Base-by-base conservation (phyloP, 371 early-diverging fungal species). In the Sporodiniella umbellata region DNA sequence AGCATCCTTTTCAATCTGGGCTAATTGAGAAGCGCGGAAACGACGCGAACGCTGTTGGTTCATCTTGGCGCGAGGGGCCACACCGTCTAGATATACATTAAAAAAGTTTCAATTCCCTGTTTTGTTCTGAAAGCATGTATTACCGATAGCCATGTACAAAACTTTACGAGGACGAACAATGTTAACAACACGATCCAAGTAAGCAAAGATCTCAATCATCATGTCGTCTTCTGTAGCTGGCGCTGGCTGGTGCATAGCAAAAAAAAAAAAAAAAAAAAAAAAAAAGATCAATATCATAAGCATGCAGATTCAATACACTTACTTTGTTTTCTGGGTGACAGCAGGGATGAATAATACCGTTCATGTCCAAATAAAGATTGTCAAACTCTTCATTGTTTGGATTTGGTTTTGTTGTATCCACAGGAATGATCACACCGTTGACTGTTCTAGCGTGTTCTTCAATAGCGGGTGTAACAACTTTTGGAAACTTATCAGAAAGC, bases 51-150 rank as follows among this genome's bases (percentile, higher is more conserved):
- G 85, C 63, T 99, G 99, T 70, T 99, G 99, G 66, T 99, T 98
- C 94, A 99, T 96, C 68, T 99, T 99, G 17, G 99, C 99, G 37
- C 99, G 85, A 19, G 99, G 99, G 0, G 99, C 99, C 12, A 99
- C 99, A 33, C 99, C 99, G 69, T 99, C 99, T 79, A 83, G 25
- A 43, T 17, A 38, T n/a, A n/a, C n/a, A n/a, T n/a, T n/a, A n/a
- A n/a, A n/a, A n/a, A n/a, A n/a, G n/a, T n/a, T n/a, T n/a, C n/a
- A n/a, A n/a, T n/a, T n/a, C n/a, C n/a, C n/a, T n/a, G n/a, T n/a
- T n/a, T n/a, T n/a, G n/a, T n/a, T n/a, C n/a, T n/a, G n/a, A n/a
- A n/a, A n/a, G n/a, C n/a, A n/a, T n/a, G n/a, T n/a, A n/a, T 60
- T 83, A 90, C 90, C 91, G 53, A 94, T 91, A 33, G 98, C 98